A percentile compares a stretch with the other conserved stretches of the same genome.
Evolutionary conservation across 805 yeast genomes (phyloP).

Genomic region (Wickerhamomyces ciferrii): DNA sequence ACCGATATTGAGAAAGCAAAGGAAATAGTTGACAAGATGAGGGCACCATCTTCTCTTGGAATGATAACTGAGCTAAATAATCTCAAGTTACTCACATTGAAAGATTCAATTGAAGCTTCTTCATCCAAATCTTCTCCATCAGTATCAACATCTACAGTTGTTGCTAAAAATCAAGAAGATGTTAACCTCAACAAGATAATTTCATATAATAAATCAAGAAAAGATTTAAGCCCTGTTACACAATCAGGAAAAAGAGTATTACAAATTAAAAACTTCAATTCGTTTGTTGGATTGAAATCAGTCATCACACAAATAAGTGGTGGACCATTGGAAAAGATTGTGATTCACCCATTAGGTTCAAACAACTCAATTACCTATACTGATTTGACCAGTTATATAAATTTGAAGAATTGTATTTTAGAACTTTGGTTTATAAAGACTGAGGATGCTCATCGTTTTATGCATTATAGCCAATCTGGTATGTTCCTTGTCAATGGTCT

Average conservation of each 20-base stretch:
- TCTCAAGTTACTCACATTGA: too few species aligned
- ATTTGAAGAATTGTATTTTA: slow-evolving; percentile 25
- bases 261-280: slow-evolving; percentile 33
- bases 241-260: slow-evolving; percentile 24
- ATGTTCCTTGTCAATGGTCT: slow-evolving; percentile 56
- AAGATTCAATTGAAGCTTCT: too few species aligned
- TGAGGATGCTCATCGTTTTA: slow-evolving; percentile 50
- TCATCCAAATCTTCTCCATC: too few species aligned
- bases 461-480: slow-evolving; percentile 44
- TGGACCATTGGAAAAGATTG: slow-evolving; percentile 60
- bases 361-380: neutral
- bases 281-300: slow-evolving; percentile 39
- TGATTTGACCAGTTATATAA: neutral
- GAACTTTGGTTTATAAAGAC: slow-evolving; percentile 49
- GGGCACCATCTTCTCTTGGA: too few species aligned
- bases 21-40: too few species aligned
- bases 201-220: too few species aligned
- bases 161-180: too few species aligned
- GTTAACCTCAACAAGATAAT: too few species aligned
- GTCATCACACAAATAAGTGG: slow-evolving; percentile 56
- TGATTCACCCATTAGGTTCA: slow-evolving; percentile 17
- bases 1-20: too few species aligned
- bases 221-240: neutral
- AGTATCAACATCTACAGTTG: too few species aligned
- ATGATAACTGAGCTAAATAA: too few species aligned